Evolutionary conservation across 2,329 filamentous ascomycete genomes (phyloP), one percentile per base, ranked within the genome.

Genomic region (Curvularia spicifera): DNA sequence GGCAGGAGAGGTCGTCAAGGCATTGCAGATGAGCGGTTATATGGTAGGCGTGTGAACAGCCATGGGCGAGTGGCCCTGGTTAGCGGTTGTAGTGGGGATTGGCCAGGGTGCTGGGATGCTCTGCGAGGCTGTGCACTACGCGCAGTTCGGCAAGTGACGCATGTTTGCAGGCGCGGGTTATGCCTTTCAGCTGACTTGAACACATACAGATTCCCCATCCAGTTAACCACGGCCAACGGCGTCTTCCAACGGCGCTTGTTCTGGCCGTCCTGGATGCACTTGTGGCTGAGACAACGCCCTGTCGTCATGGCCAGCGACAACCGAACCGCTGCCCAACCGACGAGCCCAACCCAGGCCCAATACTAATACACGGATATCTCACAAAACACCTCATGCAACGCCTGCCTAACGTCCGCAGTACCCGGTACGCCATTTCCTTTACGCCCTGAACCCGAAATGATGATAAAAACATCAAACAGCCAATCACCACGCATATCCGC

Each of bases 401-500:
- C 65, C 68, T 55, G 53, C 56, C 60, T 59, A 65, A 68, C 66
- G 58, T 61, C 60, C 48, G 40, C 33, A 47, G 51, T 22, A 13
- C 22, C 18, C 9, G 10, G 15, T 15, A 9, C 5, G 26, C 47
- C 18, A 20, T 26, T n/a, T 39, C 42, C 44, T 15, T 48, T 26
- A 43, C 43, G 15, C 43, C 43, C 9, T 45, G 26, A 7, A 45
- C 43, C 24, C 15, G 3, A 7, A 8, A 31, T 35, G 57, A 33
- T 44, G 33, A 35, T 39, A 9, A 35, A 52, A 44, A 18, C 24
- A 22, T 31, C 18, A 28, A 18, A 39, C 31, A 20, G 4, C 39
- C 44, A 40, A 26, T 62, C 57, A 72, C 70, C 69, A 74, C 31
- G 70, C 70, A 63, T 74, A 72, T 8, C 68, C 68, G n/a, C 78